phyloP scores from a whole-genome alignment of 352 stramenopile species.

The Aphanomyces astaci region DNA sequence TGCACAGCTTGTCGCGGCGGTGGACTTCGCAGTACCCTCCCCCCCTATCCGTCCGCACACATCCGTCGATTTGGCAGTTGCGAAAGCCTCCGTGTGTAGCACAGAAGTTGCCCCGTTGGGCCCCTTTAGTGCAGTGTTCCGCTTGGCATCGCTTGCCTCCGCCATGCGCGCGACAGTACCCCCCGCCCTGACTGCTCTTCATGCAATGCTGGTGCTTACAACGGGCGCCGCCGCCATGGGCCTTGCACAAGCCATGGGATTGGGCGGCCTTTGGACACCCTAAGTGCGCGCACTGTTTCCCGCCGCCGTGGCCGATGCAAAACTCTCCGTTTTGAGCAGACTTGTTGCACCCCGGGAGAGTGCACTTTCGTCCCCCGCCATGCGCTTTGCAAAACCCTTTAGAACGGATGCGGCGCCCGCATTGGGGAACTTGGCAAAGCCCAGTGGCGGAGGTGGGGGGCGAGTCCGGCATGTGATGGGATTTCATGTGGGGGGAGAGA shows the following conservation, averaged over 20 bases:
- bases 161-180: slow-evolving; percentile 73
- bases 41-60: slow-evolving; percentile 70
- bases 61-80: slow-evolving; percentile 81
- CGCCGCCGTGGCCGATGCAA: slow-evolving; percentile 80
- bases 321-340: slow-evolving; percentile 76
- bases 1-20: slow-evolving; percentile 67
- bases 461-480: slow-evolving; percentile 45
- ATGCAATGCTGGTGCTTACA: slow-evolving; percentile 64
- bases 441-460: slow-evolving; percentile 56
- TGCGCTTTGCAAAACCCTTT: slow-evolving; percentile 83
- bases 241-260: slow-evolving; percentile 61
- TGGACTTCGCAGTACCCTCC: slow-evolving; percentile 82
- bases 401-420: slow-evolving; percentile 74
- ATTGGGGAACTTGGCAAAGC: slow-evolving; percentile 81
- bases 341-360: slow-evolving; percentile 72
- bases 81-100: slow-evolving; percentile 62
- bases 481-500: not conserved
- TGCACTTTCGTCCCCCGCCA: slow-evolving; percentile 82
- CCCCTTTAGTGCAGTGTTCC: slow-evolving; percentile 76
- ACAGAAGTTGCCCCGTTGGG: slow-evolving; percentile 73
- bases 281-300: slow-evolving; percentile 71
- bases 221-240: slow-evolving; percentile 70
- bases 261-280: slow-evolving; percentile 81
- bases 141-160: slow-evolving; percentile 74
- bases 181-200: slow-evolving; percentile 79